phyloP scores from a whole-genome alignment of 1,284 basidiomycete genomes.

The Termitomyces sp. region DNA sequence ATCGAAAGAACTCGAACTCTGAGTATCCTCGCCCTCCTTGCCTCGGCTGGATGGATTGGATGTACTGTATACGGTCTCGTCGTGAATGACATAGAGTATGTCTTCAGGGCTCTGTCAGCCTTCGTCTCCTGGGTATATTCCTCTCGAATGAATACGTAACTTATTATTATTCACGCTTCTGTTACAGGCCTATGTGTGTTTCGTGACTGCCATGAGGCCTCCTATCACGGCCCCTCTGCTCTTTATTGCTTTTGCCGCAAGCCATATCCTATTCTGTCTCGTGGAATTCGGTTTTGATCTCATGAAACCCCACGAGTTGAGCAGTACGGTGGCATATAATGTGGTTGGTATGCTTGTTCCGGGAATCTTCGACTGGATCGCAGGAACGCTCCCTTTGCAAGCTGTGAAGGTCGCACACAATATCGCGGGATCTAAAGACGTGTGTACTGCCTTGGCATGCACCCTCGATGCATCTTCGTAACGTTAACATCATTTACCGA shows the following conservation, averaged over 20 bases:
- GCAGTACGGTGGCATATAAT: constrained; percentile 22
- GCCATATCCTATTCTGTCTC: constrained; percentile 29
- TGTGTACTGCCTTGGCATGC: constrained; percentile 21
- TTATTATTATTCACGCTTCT: constrained; percentile 1
- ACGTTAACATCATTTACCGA: constrained; percentile 3
- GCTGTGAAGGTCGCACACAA: constrained; percentile 37
- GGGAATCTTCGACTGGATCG: constrained; percentile 39
- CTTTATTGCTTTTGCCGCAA: constrained; percentile 39
- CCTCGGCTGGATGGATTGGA: constrained; percentile 31
- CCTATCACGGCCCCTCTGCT: constrained; percentile 49
- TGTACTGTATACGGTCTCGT: constrained; percentile 32
- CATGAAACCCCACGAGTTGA: constrained; percentile 15
- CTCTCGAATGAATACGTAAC: neutral
- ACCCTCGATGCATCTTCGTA: constrained; percentile 6
- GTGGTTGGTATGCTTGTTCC: constrained; percentile 30
- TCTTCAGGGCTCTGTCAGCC: constrained; percentile 23
- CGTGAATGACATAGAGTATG: constrained; percentile 19
- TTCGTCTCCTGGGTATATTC: constrained; percentile 40
- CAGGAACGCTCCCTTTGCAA: constrained; percentile 50
- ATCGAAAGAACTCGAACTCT: constrained; percentile 31
- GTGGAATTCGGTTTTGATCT: constrained; percentile 30
- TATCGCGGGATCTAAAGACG: constrained; percentile 43
- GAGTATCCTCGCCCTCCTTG: constrained; percentile 30
- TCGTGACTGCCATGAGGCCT: constrained; percentile 35
- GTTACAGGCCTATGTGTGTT: constrained; percentile 39